Conservation (phyloP, 148 eudicot species). For the Salicornia ramosissima region DNA sequence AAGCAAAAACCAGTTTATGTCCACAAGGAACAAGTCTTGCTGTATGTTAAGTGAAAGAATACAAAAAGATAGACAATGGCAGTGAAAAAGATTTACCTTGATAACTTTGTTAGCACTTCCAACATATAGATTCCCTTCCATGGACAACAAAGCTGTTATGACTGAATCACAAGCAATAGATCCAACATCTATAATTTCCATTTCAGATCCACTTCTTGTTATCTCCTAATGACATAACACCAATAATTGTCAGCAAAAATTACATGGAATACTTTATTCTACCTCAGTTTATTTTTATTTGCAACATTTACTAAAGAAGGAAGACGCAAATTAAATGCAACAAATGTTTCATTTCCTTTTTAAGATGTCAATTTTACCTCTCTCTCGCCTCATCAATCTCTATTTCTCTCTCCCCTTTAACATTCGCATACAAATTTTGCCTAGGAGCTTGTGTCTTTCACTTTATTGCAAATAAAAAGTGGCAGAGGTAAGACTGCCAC, state of each 20-base stretch:
- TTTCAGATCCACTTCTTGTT: conserved; percentile 33
- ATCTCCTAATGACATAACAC: conserved; percentile 44
- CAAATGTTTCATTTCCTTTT: too few species aligned
- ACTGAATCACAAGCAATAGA: conserved; percentile 62
- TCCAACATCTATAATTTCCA: conserved; percentile 46
- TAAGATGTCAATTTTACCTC: too few species aligned
- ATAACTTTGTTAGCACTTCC: conserved; percentile 63
- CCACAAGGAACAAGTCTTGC: too few species aligned
- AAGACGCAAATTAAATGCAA: too few species aligned
- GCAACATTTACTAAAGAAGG: too few species aligned
- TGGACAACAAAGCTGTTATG: conserved; percentile 55
- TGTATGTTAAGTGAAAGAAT: too few species aligned
- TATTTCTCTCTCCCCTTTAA: too few species aligned
- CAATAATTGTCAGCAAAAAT: conserved; percentile 3
- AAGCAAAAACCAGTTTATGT: background rate
- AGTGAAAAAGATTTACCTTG: conserved; percentile 43
- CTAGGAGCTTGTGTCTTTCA: too few species aligned
- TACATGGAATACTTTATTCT: background rate
- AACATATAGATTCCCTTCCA: conserved; percentile 64
- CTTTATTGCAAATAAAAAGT: too few species aligned
- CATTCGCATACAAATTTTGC: too few species aligned
- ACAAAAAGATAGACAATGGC: background rate
- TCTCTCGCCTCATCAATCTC: too few species aligned
- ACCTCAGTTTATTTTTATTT: background rate
- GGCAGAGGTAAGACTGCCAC: background rate